A percentile compares a stretch with the other conserved stretches of the same genome.
Evolutionary conservation across 768 basidiomycete species (phyloP).

Genomic region (Mycena crocata): DNA sequence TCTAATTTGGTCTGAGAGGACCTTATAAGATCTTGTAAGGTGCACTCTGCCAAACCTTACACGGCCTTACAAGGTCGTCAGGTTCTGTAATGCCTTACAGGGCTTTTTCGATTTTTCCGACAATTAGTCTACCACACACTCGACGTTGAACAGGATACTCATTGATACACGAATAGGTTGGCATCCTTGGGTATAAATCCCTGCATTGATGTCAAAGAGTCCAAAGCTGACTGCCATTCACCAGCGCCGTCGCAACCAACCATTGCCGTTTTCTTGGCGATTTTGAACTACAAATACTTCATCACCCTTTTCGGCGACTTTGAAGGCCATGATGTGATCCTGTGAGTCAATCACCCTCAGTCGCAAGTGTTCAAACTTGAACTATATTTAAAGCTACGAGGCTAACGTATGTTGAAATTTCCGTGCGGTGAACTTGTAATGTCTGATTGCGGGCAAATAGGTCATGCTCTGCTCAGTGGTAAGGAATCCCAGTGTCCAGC

Average conservation of each 20-base stretch:
- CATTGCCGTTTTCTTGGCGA: conserved; percentile 6
- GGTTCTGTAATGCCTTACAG: no score
- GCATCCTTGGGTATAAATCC: not conserved
- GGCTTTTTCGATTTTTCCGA: no score
- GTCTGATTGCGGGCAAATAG: not conserved
- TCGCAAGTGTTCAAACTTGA: not conserved
- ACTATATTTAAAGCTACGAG: not conserved
- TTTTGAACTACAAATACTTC: conserved; percentile 4
- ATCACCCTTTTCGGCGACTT: not conserved
- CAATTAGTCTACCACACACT: no score
- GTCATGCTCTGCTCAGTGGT: conserved; percentile 17
- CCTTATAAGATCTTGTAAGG: no score
- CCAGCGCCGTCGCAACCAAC: not conserved
- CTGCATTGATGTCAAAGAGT: not conserved
- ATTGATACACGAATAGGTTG: not conserved
- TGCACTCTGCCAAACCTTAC: no score
- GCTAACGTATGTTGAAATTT: not conserved
- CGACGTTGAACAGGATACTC: no score
- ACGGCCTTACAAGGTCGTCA: no score
- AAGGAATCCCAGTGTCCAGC: not conserved
- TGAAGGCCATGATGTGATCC: not conserved
- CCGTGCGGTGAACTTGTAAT: no score
- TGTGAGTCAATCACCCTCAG: not conserved
- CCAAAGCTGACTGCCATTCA: not conserved
- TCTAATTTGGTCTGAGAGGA: no score